phyloP scores from a whole-genome alignment of 208 protist species.

The Angomonas ambiguus region DNA sequence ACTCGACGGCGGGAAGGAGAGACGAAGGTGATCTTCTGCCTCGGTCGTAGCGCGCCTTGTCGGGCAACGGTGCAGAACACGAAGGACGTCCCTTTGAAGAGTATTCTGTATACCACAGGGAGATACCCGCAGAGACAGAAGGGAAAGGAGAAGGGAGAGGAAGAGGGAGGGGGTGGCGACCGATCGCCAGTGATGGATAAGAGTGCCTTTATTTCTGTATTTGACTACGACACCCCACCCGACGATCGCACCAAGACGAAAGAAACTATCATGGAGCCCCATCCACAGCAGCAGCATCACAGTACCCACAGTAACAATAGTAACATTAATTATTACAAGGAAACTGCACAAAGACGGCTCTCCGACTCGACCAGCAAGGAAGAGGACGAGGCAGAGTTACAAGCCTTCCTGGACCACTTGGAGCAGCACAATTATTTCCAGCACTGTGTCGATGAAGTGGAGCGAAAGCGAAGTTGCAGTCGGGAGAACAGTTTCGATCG shows the following conservation, averaged over 20 bases:
- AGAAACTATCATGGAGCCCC: too few species aligned
- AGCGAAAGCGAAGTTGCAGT: background rate
- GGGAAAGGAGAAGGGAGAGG: background rate
- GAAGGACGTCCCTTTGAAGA: background rate
- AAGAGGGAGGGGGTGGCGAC: background rate
- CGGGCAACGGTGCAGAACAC: too few species aligned
- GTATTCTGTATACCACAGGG: too few species aligned
- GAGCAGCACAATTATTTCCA: background rate
- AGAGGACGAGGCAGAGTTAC: background rate
- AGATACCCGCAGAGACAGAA: background rate
- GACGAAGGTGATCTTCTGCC: too few species aligned
- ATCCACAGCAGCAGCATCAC: too few species aligned
- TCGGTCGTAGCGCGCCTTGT: too few species aligned
- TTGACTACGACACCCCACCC: background rate
- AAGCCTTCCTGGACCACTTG: background rate
- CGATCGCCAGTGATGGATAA: background rate
- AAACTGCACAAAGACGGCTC: too few species aligned
- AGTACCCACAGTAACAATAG: too few species aligned
- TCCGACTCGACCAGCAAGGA: too few species aligned
- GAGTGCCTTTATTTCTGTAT: conserved; percentile 1
- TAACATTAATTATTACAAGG: too few species aligned
- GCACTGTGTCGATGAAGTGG: background rate
- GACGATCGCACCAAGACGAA: background rate
- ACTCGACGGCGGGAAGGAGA: too few species aligned
- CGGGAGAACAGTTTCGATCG: background rate